phyloP scores from a whole-genome alignment of 768 basidiomycete genomes.

The Leucosporidium creatinivorum region DNA sequence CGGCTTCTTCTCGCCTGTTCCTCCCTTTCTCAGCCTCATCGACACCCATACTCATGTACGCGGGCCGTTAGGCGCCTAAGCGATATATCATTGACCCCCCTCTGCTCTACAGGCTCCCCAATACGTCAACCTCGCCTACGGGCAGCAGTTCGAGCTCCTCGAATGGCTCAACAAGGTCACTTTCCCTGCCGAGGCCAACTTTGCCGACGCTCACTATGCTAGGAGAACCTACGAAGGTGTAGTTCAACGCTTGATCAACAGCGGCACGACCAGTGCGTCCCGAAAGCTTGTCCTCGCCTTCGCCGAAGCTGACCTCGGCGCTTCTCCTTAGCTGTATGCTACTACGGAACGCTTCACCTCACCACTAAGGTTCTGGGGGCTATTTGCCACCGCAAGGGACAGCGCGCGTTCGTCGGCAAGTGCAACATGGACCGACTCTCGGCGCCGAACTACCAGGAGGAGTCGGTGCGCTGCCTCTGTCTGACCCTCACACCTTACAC shows the following conservation, averaged over 20 bases:
- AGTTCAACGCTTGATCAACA: slow-evolving; percentile 49
- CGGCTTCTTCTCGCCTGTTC: background rate
- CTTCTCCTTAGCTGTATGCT: slow-evolving; percentile 76
- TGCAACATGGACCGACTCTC: slow-evolving; percentile 80
- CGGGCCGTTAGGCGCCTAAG: slow-evolving; percentile 2
- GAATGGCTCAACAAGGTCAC: slow-evolving; percentile 73
- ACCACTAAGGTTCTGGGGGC: slow-evolving; percentile 75
- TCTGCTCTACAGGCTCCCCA: slow-evolving; percentile 66
- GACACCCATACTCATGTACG: slow-evolving; percentile 36
- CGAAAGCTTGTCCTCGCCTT: background rate
- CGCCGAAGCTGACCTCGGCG: background rate
- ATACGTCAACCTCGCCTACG: slow-evolving; percentile 49
- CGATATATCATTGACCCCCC: background rate
- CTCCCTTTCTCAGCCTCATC: slow-evolving; percentile 15
- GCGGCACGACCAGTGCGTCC: slow-evolving; percentile 6
- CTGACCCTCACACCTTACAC: background rate
- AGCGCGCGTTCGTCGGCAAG: slow-evolving; percentile 52
- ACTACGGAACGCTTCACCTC: slow-evolving; percentile 75
- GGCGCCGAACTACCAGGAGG: slow-evolving; percentile 57
- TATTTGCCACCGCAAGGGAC: slow-evolving; percentile 57
- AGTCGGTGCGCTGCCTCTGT: slow-evolving; percentile 6
- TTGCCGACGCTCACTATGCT: slow-evolving; percentile 64
- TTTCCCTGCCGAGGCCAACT: slow-evolving; percentile 79
- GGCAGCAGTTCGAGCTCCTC: slow-evolving; percentile 75
- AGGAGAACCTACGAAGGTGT: slow-evolving; percentile 59